These are phyloP conservation scores for Seiridium unicorne DNA, from an alignment of 2,329 filamentous ascomycete genomes.

Conservation along the genomic window DNA sequence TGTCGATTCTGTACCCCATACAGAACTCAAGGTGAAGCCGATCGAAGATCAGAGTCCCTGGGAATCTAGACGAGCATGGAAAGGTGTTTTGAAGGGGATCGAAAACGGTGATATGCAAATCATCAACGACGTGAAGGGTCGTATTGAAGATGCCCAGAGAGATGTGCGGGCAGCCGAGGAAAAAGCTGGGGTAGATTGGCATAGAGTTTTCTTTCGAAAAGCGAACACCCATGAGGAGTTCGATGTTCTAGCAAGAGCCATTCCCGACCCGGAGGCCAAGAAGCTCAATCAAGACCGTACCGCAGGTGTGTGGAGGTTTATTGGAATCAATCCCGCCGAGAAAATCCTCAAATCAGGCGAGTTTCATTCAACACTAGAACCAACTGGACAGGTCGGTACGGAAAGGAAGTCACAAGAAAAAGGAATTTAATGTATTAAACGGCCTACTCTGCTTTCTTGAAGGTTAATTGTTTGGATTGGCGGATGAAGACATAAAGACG, in stretches of 20 bases:
- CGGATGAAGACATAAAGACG: too few relatives aligned
- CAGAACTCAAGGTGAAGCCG: constrained; percentile 8
- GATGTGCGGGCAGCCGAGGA: constrained; percentile 18
- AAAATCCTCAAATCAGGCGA: constrained; percentile 12
- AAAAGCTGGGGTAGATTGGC: constrained; percentile 17
- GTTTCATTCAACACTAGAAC: not conserved
- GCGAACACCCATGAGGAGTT: constrained; percentile 15
- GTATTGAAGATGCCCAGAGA: constrained; percentile 21
- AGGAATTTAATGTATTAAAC: not conserved
- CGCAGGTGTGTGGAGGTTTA: constrained; percentile 20
- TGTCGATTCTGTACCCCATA: constrained; percentile 16
- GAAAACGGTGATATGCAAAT: constrained; percentile 13
- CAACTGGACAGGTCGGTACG: not conserved
- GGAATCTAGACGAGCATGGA: constrained; percentile 23
- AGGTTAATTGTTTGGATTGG: not conserved
- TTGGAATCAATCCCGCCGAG: constrained; percentile 17
- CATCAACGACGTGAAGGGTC: constrained; percentile 14
- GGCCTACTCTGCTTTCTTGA: not conserved
- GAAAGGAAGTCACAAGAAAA: not conserved
- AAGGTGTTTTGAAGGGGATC: constrained; percentile 16
- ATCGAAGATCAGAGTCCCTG: constrained; percentile 18
- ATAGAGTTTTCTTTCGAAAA: constrained; percentile 19
- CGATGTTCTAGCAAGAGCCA: constrained; percentile 14
- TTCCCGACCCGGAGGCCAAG: constrained; percentile 13
- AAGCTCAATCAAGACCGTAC: constrained; percentile 13